phyloP scores from a whole-genome alignment of 208 protist species.

The Acanthamoeba royreba region DNA sequence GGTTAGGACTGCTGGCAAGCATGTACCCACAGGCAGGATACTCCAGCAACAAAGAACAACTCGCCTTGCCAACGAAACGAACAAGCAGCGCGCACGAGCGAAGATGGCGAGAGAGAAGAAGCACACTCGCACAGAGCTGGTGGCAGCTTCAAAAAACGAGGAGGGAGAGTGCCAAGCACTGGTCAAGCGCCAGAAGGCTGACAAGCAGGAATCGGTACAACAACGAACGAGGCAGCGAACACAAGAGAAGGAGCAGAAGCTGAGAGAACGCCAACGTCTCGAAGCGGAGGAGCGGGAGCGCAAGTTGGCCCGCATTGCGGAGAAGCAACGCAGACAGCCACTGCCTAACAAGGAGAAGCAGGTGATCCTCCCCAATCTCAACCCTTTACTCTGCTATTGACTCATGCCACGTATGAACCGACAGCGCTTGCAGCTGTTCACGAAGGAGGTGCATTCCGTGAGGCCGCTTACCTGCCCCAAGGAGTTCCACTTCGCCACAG shows the following conservation, averaged over 20 bases:
- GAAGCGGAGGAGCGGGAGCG: neutral
- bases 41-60: neutral
- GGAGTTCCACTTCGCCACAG: conserved; percentile 12
- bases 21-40: neutral
- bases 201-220: neutral
- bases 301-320: neutral
- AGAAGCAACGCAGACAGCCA: neutral
- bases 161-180: neutral
- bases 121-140: neutral
- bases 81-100: neutral
- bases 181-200: neutral
- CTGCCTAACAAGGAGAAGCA: neutral
- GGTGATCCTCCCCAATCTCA: no score
- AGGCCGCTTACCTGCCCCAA: neutral
- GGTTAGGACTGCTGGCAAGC: neutral
- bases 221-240: neutral
- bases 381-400: no score
- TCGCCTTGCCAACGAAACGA: neutral
- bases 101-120: neutral
- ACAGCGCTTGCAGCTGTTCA: neutral
- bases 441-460: neutral
- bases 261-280: neutral
- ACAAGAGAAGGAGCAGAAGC: neutral
- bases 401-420: no score
- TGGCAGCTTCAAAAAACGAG: no score